These are phyloP conservation scores for Ogataea salicorniae DNA, from an alignment of 805 yeast species.

Conservation along the genomic window DNA sequence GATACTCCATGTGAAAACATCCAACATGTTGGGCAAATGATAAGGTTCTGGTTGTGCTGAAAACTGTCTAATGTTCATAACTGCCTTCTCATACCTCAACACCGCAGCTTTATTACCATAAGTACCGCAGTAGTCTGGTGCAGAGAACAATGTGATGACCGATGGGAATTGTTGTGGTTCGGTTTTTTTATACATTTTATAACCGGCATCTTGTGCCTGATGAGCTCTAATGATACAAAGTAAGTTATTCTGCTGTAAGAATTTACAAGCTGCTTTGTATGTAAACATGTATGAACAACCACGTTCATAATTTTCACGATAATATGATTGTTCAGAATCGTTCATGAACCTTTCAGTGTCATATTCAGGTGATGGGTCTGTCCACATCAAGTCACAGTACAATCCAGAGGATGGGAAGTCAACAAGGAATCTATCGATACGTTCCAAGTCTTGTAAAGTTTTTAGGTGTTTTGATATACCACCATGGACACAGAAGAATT, in stretches of 20 bases:
- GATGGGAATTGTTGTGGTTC: conserved; percentile 84
- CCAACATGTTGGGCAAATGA: conserved; percentile 96
- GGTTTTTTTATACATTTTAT: conserved; percentile 87
- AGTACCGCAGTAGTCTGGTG: conserved; percentile 90
- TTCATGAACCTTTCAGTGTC: conserved; percentile 45
- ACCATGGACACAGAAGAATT: conserved; percentile 94
- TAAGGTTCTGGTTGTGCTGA: conserved; percentile 92
- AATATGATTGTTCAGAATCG: conserved; percentile 30
- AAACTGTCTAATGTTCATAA: conserved; percentile 93
- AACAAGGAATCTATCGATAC: conserved; percentile 76
- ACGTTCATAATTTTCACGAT: conserved; percentile 63
- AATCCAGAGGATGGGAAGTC: conserved; percentile 86
- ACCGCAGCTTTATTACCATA: conserved; percentile 96
- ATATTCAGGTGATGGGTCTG: conserved; percentile 90
- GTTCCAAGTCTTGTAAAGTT: conserved; percentile 61
- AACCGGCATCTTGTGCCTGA: conserved; percentile 97
- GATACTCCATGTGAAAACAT: conserved; percentile 93
- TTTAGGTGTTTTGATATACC: conserved; percentile 85
- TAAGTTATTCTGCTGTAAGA: conserved; percentile 70
- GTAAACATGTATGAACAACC: conserved; percentile 93
- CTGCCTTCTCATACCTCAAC: conserved; percentile 82
- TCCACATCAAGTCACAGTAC: conserved; percentile 94
- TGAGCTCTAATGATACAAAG: conserved; percentile 91
- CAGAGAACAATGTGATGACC: conserved; percentile 85
- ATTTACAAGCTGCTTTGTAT: conserved; percentile 74